A percentile compares a stretch with the other conserved stretches of the same genome.
phyloP scores from a whole-genome alignment of 148 eudicot species.

The Persicaria maculosa region DNA sequence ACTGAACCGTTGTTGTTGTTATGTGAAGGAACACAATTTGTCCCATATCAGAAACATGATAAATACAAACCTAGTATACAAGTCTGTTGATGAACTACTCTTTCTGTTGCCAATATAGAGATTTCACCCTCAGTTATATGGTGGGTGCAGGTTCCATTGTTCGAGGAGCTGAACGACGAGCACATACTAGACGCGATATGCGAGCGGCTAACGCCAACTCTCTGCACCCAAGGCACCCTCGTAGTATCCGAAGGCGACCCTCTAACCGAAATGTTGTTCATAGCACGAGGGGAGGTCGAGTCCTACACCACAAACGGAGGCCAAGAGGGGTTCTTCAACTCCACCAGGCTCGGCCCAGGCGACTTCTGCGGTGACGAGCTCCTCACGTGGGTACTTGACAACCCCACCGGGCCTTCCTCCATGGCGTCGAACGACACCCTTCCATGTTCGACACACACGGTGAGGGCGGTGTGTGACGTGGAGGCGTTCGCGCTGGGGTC shows the following conservation, averaged over 20 bases:
- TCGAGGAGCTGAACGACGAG: constrained; percentile 47
- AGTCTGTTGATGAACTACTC: too few relatives aligned
- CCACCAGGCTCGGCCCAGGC: constrained; percentile 39
- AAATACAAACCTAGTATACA: too few relatives aligned
- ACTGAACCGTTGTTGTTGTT: too few relatives aligned
- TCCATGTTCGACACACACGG: constrained; percentile 48
- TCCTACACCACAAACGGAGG: constrained; percentile 50
- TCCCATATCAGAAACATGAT: too few relatives aligned
- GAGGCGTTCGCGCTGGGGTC: constrained; percentile 38
- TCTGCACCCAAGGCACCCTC: constrained; percentile 37
- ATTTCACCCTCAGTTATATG: too few relatives aligned
- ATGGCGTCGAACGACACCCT: constrained; percentile 29
- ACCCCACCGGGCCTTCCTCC: neutral
- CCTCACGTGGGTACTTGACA: constrained; percentile 35
- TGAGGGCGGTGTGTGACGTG: constrained; percentile 38
- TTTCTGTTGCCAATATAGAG: too few relatives aligned
- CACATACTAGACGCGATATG: constrained; percentile 46
- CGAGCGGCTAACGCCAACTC: constrained; percentile 49
- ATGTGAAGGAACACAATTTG: too few relatives aligned
- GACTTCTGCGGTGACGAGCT: constrained; percentile 32
- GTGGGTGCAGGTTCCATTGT: constrained; percentile 36
- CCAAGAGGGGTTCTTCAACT: constrained; percentile 38
- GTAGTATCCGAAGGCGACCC: constrained; percentile 44
- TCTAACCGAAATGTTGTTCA: constrained; percentile 49
- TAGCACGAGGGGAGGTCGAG: constrained; percentile 51